Conservation (phyloP, 371 early-diverging fungal genomes). For the Mucor mucedo region DNA sequence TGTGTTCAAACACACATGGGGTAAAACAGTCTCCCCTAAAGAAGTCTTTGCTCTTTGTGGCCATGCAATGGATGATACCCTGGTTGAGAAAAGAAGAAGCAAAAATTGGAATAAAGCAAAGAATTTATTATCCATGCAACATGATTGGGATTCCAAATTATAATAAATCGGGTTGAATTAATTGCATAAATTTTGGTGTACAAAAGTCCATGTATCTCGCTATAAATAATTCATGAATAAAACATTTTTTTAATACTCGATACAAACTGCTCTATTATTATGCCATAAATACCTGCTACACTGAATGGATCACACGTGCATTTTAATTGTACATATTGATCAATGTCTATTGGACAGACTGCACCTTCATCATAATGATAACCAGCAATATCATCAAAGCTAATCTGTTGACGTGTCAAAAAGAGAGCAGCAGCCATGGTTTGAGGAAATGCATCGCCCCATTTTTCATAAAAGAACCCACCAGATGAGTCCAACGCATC, state of each 20-base stretch:
- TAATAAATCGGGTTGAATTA: background rate
- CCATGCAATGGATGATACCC: slow-evolving; percentile 27
- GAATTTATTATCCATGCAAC: slow-evolving; percentile 24
- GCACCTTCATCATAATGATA: background rate
- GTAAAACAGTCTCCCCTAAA: slow-evolving; percentile 46
- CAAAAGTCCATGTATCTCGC: slow-evolving; percentile 6
- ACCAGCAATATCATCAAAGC: slow-evolving; percentile 2
- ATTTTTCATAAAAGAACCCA: slow-evolving; percentile 92
- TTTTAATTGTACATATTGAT: background rate
- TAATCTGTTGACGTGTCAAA: slow-evolving; percentile 42
- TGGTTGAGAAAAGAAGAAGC: slow-evolving; percentile 30
- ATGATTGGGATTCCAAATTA: slow-evolving; percentile 1
- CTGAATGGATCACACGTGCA: slow-evolving; percentile 11
- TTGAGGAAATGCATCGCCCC: slow-evolving; percentile 60
- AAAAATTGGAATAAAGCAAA: slow-evolving; percentile 30
- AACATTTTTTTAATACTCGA: background rate
- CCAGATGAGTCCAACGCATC: slow-evolving; percentile 77
- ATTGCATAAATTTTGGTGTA: slow-evolving; percentile 1
- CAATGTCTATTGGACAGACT: slow-evolving; percentile 10
- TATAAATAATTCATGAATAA: too few relatives aligned
- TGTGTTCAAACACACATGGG: slow-evolving; percentile 47
- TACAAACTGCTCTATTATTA: background rate
- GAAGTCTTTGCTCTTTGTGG: slow-evolving; percentile 45
- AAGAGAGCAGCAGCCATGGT: slow-evolving; percentile 85
- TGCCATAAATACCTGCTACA: background rate